Evolutionary conservation across 768 basidiomycete genomes (phyloP).

Genomic region (Fibroporia radiculosa): DNA sequence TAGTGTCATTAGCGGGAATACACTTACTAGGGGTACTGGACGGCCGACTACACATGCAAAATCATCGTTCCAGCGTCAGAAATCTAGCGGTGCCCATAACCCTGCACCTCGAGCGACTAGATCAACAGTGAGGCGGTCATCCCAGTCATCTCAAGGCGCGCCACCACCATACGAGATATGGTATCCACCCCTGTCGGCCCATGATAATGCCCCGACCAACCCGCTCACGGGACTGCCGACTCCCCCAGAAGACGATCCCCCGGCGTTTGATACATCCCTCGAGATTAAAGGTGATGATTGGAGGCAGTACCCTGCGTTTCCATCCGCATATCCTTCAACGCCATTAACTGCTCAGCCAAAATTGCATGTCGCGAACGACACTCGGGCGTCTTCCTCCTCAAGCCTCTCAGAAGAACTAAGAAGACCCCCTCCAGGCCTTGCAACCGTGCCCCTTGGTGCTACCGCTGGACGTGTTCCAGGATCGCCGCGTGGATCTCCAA

Average conservation of each 20-base stretch:
- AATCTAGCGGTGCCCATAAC: neutral
- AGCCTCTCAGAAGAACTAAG: too few species aligned
- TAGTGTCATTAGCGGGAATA: neutral
- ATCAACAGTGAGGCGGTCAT: neutral
- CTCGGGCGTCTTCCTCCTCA: too few species aligned
- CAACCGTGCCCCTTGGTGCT: slow-evolving; percentile 11
- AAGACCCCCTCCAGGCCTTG: too few species aligned
- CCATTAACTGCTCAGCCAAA: slow-evolving; percentile 11
- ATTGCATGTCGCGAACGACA: slow-evolving; percentile 4
- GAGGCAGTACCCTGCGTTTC: slow-evolving; percentile 67
- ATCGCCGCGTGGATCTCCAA: slow-evolving; percentile 47
- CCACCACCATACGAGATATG: slow-evolving; percentile 40
- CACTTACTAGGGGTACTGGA: neutral
- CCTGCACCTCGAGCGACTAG: neutral
- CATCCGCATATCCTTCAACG: slow-evolving; percentile 68
- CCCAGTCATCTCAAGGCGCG: slow-evolving; percentile 1
- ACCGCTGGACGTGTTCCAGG: slow-evolving; percentile 3
- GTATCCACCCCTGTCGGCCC: slow-evolving; percentile 49
- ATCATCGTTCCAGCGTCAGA: neutral
- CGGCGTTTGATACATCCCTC: slow-evolving; percentile 3
- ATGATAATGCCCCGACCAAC: slow-evolving; percentile 28
- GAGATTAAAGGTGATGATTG: slow-evolving; percentile 44
- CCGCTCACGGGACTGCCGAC: slow-evolving; percentile 14
- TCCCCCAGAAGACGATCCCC: slow-evolving; percentile 2
- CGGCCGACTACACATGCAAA: neutral